Evolutionary conservation across 2,329 filamentous ascomycete species (phyloP), one percentile per base, ranked within the genome.

Genomic region (Pseudonectria buxi): DNA sequence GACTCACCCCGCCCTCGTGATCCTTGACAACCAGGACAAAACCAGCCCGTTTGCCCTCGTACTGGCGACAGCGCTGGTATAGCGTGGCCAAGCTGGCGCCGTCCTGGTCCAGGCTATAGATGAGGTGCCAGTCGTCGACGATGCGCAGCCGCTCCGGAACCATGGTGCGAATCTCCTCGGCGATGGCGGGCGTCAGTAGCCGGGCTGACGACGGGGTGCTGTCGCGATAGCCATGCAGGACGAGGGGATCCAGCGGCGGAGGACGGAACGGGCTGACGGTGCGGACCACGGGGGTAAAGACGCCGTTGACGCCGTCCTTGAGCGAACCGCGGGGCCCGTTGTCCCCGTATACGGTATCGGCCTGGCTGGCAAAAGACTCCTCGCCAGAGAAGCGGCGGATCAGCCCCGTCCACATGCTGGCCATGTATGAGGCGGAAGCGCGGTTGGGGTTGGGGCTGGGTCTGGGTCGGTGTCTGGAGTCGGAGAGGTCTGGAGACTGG

Each of bases 21-120:
- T 98, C 92, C 51, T 77, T 76, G 14, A 96, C 78, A 1, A 95
- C 86, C 5, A 98, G 72, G 33, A 96, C 86, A 58, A 94, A 98
- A 6, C 89, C 90, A 13, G 86, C 86, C 39, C 89, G 78, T 41
- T 77, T 69, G 10, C 78, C 73, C 30, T 75, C 67, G 53, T 81
- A 83, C 12, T 72, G 67, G 30, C 81, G 78, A 53, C 82, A 86
- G 47, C 83, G 80, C 49, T 87, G 75, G 57, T 96, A 98, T 22
- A 98, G 65, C 0, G 92, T 96, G 9, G 76, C 74, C 25, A 98
- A 64, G 45, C 86, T 92, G 33, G 89, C 86, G 10, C 92, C 92
- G 59, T 98, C 81, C 61, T 94, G 84, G 53, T 95, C 89, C 25
- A 98, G 69, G 46, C 86, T 94, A 64, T 96, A 98, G 26, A 83